These are phyloP conservation scores for Beta lomatogona DNA, from an alignment of 179 eudicot genomes.

Conservation along the genomic window DNA sequence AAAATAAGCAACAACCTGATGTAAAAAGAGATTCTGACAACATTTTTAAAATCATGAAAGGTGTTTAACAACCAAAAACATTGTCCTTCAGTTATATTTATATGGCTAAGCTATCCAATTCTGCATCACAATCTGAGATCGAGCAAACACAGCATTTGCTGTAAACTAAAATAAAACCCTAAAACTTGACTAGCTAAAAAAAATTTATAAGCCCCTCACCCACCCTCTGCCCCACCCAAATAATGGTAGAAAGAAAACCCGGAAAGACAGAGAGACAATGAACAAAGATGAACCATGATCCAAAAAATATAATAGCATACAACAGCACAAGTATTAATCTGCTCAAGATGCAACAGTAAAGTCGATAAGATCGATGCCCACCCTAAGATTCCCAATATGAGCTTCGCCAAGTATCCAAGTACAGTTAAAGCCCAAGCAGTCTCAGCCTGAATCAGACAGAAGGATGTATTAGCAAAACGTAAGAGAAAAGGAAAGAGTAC, in stretches of 20 bases:
- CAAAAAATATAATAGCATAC: not conserved
- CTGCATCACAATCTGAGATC: not conserved
- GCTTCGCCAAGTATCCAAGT: conserved; percentile 93
- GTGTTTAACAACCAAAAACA: not conserved
- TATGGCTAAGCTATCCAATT: not conserved
- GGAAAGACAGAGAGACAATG: not conserved
- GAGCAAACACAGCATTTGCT: not conserved
- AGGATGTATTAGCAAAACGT: conserved; percentile 27
- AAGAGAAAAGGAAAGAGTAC: not conserved
- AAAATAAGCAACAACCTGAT: conserved; percentile 6
- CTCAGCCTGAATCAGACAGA: conserved; percentile 70
- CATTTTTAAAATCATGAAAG: not conserved
- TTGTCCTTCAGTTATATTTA: not conserved
- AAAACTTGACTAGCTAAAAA: not conserved
- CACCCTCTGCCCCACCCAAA: not conserved
- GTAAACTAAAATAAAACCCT: not conserved
- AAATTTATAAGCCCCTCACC: not conserved
- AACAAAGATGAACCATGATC: not conserved
- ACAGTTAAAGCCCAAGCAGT: conserved; percentile 98
- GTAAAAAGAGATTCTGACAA: not conserved
- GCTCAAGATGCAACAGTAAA: not conserved
- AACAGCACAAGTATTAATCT: not conserved
- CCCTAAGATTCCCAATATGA: conserved; percentile 88
- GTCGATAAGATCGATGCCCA: conserved; percentile 32
- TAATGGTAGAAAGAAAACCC: not conserved